A percentile compares a stretch with the other conserved stretches of the same genome.
These are phyloP conservation scores for Zymoseptoria pseudotritici DNA, from an alignment of 2,329 filamentous ascomycete genomes.

Conservation along the genomic window DNA sequence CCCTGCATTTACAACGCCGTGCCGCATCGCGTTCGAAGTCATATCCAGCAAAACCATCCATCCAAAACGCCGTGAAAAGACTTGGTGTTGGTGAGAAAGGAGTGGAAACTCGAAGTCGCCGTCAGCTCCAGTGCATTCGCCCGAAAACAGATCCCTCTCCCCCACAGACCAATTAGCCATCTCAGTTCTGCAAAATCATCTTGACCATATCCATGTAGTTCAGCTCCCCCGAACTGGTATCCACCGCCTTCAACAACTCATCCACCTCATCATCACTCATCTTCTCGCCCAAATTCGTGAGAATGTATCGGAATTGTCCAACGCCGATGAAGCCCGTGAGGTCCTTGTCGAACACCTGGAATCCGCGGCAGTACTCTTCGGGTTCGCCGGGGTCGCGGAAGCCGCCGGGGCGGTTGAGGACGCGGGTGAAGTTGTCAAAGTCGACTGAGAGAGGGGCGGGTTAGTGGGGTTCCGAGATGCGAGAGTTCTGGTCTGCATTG, in stretches of 20 bases:
- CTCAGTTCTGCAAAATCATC: conserved; percentile 35
- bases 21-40: no score
- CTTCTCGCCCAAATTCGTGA: conserved; percentile 98
- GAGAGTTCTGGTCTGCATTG: neutral
- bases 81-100: no score
- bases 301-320: conserved; percentile 91
- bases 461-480: neutral
- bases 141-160: no score
- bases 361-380: conserved; percentile 95
- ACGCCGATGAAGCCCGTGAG: conserved; percentile 97
- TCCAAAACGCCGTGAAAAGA: neutral
- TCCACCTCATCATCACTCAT: conserved; percentile 99
- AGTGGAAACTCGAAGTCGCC: no score
- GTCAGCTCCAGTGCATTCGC: no score
- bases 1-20: neutral
- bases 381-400: conserved; percentile 98
- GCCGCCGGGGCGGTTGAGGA: conserved; percentile 93
- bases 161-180: no score
- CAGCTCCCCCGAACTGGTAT: conserved; percentile 91
- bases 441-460: conserved; percentile 58
- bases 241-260: conserved; percentile 95
- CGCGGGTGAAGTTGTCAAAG: conserved; percentile 93
- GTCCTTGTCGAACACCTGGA: conserved; percentile 99
- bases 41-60: neutral
- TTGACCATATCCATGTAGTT: conserved; percentile 68